These are phyloP conservation scores for Sordaria brevicollis DNA, from an alignment of 495 filamentous ascomycete genomes.

Conservation along the genomic window DNA sequence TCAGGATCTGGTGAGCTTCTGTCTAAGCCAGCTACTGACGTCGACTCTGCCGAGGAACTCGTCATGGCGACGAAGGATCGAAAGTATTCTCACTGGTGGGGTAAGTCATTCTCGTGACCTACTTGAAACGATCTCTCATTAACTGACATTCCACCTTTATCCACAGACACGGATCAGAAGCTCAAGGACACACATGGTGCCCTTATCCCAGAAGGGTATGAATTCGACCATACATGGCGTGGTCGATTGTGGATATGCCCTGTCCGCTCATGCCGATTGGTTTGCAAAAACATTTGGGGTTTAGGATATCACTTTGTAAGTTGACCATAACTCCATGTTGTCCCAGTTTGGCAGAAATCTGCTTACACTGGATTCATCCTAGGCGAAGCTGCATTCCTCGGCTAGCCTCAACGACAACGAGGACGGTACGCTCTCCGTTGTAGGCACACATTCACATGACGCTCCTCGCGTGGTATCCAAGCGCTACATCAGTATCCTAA, in stretches of 20 bases:
- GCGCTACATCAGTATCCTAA: not conserved
- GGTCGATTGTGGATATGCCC: slow-evolving; percentile 17
- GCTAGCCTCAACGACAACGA: slow-evolving; percentile 25
- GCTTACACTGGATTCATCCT: not conserved
- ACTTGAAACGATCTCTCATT: not conserved
- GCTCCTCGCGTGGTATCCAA: not conserved
- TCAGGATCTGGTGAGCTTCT: not conserved
- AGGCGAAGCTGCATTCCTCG: slow-evolving; percentile 8
- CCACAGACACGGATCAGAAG: not conserved
- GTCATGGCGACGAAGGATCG: not conserved
- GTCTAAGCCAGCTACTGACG: not conserved
- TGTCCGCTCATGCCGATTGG: slow-evolving; percentile 10
- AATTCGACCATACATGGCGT: slow-evolving; percentile 1
- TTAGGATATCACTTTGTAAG: slow-evolving; percentile 19
- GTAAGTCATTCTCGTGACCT: not conserved
- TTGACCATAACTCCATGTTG: not conserved
- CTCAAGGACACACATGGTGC: slow-evolving; percentile 3
- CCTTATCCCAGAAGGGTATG: slow-evolving; percentile 19
- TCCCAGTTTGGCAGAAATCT: not conserved
- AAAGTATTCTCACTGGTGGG: not conserved
- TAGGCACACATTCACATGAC: not conserved
- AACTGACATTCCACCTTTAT: not conserved
- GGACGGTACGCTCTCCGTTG: slow-evolving; percentile 24
- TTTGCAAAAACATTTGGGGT: slow-evolving; percentile 1
- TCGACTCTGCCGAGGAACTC: not conserved